Percentiles rank a stretch among this genome's conserved stretches.
Evolutionary conservation across 257 asterid genomes (phyloP).

Genomic region (Fraxinus excelsior): DNA sequence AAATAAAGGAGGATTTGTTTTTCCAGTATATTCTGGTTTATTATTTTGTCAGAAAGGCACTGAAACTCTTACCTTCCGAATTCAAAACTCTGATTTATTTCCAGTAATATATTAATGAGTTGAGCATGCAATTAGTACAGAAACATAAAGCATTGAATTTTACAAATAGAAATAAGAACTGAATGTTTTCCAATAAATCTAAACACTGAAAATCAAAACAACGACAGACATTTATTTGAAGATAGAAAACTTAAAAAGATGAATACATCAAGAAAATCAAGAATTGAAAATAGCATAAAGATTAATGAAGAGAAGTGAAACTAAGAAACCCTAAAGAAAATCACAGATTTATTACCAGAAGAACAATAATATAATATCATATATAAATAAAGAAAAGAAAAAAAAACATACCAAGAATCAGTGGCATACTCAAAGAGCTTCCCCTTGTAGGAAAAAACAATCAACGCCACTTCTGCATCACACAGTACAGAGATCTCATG

Average conservation of each 20-base stretch:
- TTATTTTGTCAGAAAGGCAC: too few species aligned
- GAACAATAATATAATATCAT: neutral
- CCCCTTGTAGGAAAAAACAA: conserved; percentile 78
- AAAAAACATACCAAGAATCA: conserved; percentile 54
- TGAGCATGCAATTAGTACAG: neutral
- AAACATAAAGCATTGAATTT: neutral
- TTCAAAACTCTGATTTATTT: too few species aligned
- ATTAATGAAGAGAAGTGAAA: neutral
- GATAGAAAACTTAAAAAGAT: neutral
- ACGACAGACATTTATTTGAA: too few species aligned
- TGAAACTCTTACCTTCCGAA: neutral
- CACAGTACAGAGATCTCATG: conserved; percentile 84
- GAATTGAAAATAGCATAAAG: neutral
- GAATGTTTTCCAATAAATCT: neutral
- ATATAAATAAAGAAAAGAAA: neutral
- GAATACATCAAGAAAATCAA: neutral
- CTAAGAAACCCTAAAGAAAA: neutral
- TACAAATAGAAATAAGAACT: neutral
- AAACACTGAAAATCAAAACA: neutral
- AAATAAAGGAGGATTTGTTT: too few species aligned
- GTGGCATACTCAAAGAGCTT: conserved; percentile 76
- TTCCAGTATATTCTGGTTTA: too few species aligned
- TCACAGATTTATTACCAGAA: neutral
- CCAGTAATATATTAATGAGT: too few species aligned
- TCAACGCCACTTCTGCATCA: conserved; percentile 78